Evolutionary conservation across 2,329 filamentous ascomycete species (phyloP).

Genomic region (Cladosporium sp.): DNA sequence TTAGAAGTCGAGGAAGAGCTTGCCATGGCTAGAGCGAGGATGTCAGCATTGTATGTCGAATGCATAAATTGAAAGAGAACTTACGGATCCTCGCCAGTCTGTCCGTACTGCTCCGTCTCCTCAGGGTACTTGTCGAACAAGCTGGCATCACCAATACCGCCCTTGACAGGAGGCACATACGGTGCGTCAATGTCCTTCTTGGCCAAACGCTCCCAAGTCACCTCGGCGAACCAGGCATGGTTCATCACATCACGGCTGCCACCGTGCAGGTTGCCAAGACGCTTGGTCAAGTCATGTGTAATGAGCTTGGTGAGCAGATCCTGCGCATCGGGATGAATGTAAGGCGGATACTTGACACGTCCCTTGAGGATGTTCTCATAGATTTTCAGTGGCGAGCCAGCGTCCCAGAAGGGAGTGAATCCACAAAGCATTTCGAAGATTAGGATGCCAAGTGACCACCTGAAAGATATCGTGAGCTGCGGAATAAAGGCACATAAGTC

Average conservation of each 20-base stretch:
- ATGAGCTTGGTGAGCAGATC: constrained; percentile 90
- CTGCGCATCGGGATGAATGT: constrained; percentile 90
- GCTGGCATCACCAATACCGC: constrained; percentile 89
- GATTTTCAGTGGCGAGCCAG: constrained; percentile 96
- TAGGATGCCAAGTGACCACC: constrained; percentile 97
- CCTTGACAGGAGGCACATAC: constrained; percentile 92
- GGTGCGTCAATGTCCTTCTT: constrained; percentile 98
- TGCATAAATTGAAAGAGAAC: constrained; percentile 39
- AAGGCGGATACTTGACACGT: constrained; percentile 92
- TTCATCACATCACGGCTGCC: constrained; percentile 90
- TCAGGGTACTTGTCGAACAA: constrained; percentile 98
- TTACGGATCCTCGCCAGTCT: constrained; percentile 76
- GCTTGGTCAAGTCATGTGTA: constrained; percentile 89
- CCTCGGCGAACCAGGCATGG: constrained; percentile 94
- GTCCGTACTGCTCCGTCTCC: constrained; percentile 88
- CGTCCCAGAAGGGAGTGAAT: constrained; percentile 98
- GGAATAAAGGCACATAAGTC: neutral
- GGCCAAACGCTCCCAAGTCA: constrained; percentile 91
- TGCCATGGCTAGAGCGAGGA: constrained; percentile 56
- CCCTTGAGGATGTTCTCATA: constrained; percentile 99
- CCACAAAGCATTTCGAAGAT: constrained; percentile 99
- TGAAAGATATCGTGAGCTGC: constrained; percentile 35
- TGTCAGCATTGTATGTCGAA: constrained; percentile 15
- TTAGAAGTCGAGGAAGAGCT: constrained; percentile 71
- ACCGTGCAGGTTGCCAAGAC: constrained; percentile 87